These are phyloP conservation scores for Aspergillus intermedius DNA, from an alignment of 2,329 filamentous ascomycete species.

Conservation along the genomic window DNA sequence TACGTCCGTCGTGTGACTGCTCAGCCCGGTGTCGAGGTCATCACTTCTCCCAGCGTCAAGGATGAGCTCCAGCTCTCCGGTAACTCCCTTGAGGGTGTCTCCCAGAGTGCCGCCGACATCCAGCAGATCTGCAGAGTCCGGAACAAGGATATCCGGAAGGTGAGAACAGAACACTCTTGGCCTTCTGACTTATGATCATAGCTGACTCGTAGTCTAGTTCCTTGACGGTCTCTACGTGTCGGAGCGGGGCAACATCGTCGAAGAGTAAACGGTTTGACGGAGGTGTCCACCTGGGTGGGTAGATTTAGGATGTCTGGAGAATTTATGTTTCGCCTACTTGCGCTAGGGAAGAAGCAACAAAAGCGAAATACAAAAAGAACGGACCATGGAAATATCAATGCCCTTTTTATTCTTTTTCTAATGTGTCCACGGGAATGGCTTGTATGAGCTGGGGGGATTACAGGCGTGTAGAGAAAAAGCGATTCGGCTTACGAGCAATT, in stretches of 20 bases:
- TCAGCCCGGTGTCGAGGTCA: constrained; percentile 83
- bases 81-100: constrained; percentile 96
- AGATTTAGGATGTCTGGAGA: constrained; percentile 31
- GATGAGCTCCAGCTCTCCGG: constrained; percentile 90
- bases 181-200: neutral
- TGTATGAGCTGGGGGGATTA: constrained; percentile 16
- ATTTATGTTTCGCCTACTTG: constrained; percentile 35
- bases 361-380: constrained; percentile 31
- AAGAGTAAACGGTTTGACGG: constrained; percentile 41
- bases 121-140: constrained; percentile 99
- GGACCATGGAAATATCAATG: constrained; percentile 22
- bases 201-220: constrained; percentile 56
- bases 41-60: constrained; percentile 88
- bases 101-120: constrained; percentile 97
- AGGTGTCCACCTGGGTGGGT: constrained; percentile 25
- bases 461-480: constrained; percentile 24
- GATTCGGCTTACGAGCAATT: constrained; percentile 13
- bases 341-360: constrained; percentile 28
- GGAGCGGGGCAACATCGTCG: constrained; percentile 91
- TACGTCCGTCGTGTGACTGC: constrained; percentile 88
- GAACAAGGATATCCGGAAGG: constrained; percentile 99
- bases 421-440: constrained; percentile 21
- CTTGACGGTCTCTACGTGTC: constrained; percentile 99
- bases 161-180: constrained; percentile 33
- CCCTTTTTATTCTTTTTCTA: constrained; percentile 4